Base-by-base conservation (phyloP, 345 rosid genomes). In the Acer saccharum region DNA sequence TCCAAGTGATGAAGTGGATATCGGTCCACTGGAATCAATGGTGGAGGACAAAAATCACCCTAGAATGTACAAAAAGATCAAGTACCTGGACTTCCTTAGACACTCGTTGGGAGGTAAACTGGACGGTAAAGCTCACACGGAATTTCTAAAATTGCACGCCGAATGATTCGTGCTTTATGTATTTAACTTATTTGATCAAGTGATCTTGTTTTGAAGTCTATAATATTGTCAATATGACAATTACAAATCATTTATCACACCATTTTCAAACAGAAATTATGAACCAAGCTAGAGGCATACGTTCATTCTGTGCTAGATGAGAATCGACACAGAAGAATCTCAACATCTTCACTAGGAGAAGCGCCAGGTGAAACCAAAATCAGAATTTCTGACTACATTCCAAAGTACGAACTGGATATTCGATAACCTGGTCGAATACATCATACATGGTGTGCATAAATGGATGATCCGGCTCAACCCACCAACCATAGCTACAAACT, bases 21-120 rank as follows among this genome's bases (percentile, higher is more conserved):
- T 82, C 2, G 61, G 82, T 65, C 84, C 79, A 1, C 41, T 75
- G 21, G 73, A 68, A 44, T 69, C 79, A 55, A 48, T 66, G 69
- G 64, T 21, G 12, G 75, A 66, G n/a, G 12, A 29, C 20, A 13
- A 39, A n/a, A 11, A 12, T 21, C 54, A 10, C 7, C 69, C 73
- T 0, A 14, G 4, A 35, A 55, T 54, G 46, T 78, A 69, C 65
- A 78, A 27, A 66, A 69, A 57, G 13, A 69, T 74, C 10, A 69
- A 21, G 76, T 35, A 54, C 1, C 32, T 69, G 4, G 69, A 81
- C 16, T 69, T 69, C 39, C 25, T 74, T 60, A 69, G 41, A 41
- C 32, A 65, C 65, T 2, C n/a, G 12, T 50, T 74, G 6, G 21
- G 23, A 5, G 57, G 74, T 67, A 78, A 69, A 64, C 70, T 44